Conservation (phyloP, 352 stramenopile species). For the Phytopythium montanum region DNA sequence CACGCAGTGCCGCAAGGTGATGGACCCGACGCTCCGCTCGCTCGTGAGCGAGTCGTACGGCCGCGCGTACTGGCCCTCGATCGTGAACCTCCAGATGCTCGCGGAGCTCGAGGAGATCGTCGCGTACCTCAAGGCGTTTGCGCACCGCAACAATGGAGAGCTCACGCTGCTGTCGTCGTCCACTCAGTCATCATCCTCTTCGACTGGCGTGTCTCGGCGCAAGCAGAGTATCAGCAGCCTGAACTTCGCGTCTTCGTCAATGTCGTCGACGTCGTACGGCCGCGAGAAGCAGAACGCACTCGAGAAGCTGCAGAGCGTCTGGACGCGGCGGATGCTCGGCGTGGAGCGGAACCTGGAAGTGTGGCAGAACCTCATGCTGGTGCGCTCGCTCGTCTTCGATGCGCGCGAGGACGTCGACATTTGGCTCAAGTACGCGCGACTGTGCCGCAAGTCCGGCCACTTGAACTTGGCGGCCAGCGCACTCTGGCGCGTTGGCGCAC, state of each 20-base stretch:
- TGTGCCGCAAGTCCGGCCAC: conserved; percentile 91
- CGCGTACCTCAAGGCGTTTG: conserved; percentile 75
- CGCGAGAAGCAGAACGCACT: conserved; percentile 71
- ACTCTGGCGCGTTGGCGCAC: conserved; percentile 72
- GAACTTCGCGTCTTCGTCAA: conserved; percentile 70
- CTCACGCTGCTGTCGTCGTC: conserved; percentile 55
- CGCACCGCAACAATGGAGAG: conserved; percentile 77
- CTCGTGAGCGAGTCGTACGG: conserved; percentile 97
- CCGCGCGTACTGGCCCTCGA: conserved; percentile 94
- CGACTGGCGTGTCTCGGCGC: conserved; percentile 28
- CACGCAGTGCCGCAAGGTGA: conserved; percentile 91
- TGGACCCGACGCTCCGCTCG: conserved; percentile 96
- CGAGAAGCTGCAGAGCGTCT: conserved; percentile 76
- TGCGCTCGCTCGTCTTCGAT: conserved; percentile 92
- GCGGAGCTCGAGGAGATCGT: conserved; percentile 94
- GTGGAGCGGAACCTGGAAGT: conserved; percentile 92
- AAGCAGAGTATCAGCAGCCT: conserved; percentile 81
- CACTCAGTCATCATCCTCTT: conserved; percentile 15
- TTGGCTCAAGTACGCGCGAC: conserved; percentile 92
- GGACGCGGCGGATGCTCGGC: conserved; percentile 91
- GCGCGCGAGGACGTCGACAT: conserved; percentile 89
- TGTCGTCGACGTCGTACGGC: conserved; percentile 63
- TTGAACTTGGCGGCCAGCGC: conserved; percentile 82
- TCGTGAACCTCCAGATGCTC: conserved; percentile 98
- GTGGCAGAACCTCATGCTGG: conserved; percentile 95